Percentiles rank a stretch among this genome's conserved stretches.
Conservation (phyloP, 345 rosid genomes). For the Raphanus sativus region DNA sequence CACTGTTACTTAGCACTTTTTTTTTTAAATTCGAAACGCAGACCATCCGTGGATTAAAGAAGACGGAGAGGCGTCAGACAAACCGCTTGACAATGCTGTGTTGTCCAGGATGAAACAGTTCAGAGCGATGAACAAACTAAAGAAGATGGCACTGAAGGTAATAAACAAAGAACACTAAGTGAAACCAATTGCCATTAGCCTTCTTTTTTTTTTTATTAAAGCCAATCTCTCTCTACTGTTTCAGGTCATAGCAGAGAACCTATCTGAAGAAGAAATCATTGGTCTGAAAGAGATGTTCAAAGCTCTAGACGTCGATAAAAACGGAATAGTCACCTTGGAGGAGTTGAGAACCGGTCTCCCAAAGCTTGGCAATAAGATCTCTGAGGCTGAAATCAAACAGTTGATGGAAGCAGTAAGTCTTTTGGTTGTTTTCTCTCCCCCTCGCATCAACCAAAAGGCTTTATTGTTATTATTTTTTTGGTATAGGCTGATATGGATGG, state of each 20-base stretch:
- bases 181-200: not conserved
- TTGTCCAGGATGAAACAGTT: conserved; percentile 95
- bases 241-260: conserved; percentile 94
- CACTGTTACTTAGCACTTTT: not conserved
- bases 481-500: conserved; percentile 93
- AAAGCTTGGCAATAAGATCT: conserved; percentile 80
- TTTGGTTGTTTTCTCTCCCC: not conserved
- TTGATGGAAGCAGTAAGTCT: conserved; percentile 90
- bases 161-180: conserved; percentile 30
- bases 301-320: conserved; percentile 89
- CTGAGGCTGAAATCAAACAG: conserved; percentile 87
- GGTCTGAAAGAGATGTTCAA: conserved; percentile 97
- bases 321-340: conserved; percentile 82
- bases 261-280: conserved; percentile 93
- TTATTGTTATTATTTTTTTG: not conserved
- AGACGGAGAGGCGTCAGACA: conserved; percentile 96
- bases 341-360: conserved; percentile 95
- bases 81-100: conserved; percentile 95
- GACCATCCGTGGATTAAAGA: conserved; percentile 94
- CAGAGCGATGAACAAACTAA: conserved; percentile 98
- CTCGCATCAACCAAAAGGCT: not conserved
- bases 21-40: conserved; percentile 39
- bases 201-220: not conserved
- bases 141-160: conserved; percentile 94
- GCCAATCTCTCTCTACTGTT: not conserved